Conservation (phyloP, 257 asterid species). For the Solanum ossicruentum region DNA sequence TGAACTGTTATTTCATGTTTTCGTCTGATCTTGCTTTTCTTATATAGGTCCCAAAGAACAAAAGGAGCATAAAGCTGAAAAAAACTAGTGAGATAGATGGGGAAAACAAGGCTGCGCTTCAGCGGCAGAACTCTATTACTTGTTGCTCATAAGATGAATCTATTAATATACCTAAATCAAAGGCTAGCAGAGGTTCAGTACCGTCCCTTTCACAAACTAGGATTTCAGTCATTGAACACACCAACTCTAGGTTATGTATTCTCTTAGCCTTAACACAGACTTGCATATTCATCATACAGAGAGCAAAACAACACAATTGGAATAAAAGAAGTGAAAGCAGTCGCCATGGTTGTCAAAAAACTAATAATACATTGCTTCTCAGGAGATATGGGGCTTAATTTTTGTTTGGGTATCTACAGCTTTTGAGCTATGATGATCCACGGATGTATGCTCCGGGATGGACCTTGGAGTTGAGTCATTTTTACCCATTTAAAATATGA, state of each 20-base stretch:
- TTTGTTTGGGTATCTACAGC: slow-evolving; percentile 19
- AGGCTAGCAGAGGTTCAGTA: slow-evolving; percentile 46
- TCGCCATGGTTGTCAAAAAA: neutral
- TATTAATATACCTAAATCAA: slow-evolving; percentile 35
- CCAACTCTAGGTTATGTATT: neutral
- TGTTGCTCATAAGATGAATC: slow-evolving; percentile 42
- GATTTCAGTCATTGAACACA: neutral
- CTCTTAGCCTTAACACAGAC: neutral
- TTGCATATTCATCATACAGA: neutral
- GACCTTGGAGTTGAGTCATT: slow-evolving; percentile 1
- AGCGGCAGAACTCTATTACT: slow-evolving; percentile 18
- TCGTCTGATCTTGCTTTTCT: neutral
- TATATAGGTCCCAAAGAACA: slow-evolving; percentile 23
- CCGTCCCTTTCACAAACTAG: neutral
- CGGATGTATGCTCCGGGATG: slow-evolving; percentile 98
- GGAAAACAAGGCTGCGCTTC: neutral
- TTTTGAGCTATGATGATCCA: slow-evolving; percentile 67
- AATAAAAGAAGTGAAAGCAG: neutral
- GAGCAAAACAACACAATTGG: neutral
- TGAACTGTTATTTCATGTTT: neutral
- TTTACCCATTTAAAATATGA: no score
- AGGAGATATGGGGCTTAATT: neutral
- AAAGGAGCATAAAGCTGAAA: slow-evolving; percentile 13
- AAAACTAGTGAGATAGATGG: slow-evolving; percentile 5
- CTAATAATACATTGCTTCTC: neutral